phyloP scores from a whole-genome alignment of 768 basidiomycete genomes.

The Podaxis mareebaensis region DNA sequence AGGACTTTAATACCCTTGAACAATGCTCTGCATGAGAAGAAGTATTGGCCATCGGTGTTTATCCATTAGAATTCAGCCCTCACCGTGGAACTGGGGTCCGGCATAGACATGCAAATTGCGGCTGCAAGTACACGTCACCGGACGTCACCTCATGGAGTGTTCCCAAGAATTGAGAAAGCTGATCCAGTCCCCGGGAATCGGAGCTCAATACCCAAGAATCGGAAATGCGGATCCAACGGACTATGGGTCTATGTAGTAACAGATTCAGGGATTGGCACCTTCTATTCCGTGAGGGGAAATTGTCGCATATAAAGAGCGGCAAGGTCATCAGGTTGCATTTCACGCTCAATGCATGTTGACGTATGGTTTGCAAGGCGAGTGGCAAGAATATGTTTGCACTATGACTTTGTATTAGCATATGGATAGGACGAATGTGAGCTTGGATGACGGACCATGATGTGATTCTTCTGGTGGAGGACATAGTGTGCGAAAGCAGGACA shows the following conservation, averaged over 20 bases:
- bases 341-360: constrained; percentile 49
- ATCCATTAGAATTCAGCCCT: too few species aligned
- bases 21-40: too few species aligned
- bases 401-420: constrained; percentile 5
- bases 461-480: constrained; percentile 58
- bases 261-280: background rate
- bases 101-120: background rate
- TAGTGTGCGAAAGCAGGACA: constrained; percentile 74
- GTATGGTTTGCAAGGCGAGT: constrained; percentile 58
- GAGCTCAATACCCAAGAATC: background rate
- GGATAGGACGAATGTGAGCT: background rate
- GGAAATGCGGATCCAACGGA: background rate
- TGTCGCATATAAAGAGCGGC: constrained; percentile 40
- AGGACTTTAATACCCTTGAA: too few species aligned
- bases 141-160: background rate
- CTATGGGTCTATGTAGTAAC: background rate
- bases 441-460: constrained; percentile 56
- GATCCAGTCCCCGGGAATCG: too few species aligned
- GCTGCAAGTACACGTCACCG: background rate
- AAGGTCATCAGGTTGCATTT: constrained; percentile 49
- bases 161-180: too few species aligned
- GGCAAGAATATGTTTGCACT: constrained; percentile 86
- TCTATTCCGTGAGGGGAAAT: constrained; percentile 22
- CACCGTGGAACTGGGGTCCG: too few species aligned
- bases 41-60: too few species aligned